Percentiles rank a stretch among this genome's conserved stretches.
Evolutionary conservation across 177 flowering plant genomes (phyloP).

Genomic region (Vitis hybrid): DNA sequence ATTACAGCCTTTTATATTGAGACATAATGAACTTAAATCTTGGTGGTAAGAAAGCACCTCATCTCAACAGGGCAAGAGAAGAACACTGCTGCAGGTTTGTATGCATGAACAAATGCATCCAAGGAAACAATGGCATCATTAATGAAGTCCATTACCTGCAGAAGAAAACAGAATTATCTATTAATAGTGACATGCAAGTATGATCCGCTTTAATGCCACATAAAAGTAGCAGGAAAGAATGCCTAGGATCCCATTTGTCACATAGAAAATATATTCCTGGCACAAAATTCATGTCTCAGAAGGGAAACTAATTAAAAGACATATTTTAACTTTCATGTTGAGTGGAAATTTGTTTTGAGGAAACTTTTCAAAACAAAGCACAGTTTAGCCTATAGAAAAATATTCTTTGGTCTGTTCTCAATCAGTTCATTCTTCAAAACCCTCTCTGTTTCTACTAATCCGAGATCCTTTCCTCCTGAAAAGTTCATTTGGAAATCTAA

Average conservation of each 20-base stretch:
- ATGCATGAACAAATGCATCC: conserved; percentile 75
- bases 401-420: neutral
- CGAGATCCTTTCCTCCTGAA: neutral
- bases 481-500: neutral
- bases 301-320: neutral
- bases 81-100: conserved; percentile 75
- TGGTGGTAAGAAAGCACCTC: conserved; percentile 44
- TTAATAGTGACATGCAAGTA: neutral
- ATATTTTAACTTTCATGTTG: neutral
- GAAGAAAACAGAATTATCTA: conserved; percentile 4
- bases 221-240: neutral
- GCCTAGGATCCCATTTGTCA: neutral
- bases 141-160: conserved; percentile 90
- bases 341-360: too few species aligned
- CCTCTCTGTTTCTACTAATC: neutral
- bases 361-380: too few species aligned
- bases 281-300: neutral
- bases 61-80: conserved; percentile 64
- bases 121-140: conserved; percentile 87
- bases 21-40: neutral
- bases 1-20: neutral
- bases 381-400: neutral
- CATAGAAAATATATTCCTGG: neutral
- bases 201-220: neutral
- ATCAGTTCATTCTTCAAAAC: neutral